phyloP scores from a whole-genome alignment of 495 filamentous ascomycete genomes.

The Sabuloglossum arenarium region DNA sequence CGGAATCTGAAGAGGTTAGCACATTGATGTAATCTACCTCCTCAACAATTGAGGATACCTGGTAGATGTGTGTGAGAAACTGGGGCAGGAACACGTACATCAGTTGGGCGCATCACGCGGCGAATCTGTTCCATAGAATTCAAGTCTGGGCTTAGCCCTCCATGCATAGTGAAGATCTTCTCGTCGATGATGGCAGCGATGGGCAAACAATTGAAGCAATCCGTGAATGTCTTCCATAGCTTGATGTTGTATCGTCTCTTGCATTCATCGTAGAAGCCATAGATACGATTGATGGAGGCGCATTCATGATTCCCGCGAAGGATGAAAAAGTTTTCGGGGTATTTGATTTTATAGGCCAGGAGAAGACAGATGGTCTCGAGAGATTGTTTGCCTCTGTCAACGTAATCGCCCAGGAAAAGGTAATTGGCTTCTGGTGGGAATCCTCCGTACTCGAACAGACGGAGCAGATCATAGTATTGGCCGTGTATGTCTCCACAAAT shows the following conservation, averaged over 20 bases:
- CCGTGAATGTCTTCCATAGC: conserved; percentile 99
- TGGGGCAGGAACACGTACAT: conserved; percentile 36
- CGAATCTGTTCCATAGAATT: conserved; percentile 99
- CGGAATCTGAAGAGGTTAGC: conserved; percentile 61
- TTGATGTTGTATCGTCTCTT: conserved; percentile 99
- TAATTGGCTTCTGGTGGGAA: conserved; percentile 99
- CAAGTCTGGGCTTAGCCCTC: conserved; percentile 86
- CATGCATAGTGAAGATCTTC: conserved; percentile 99
- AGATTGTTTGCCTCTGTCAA: conserved; percentile 97
- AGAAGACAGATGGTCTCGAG: conserved; percentile 98
- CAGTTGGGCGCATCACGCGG: conserved; percentile 94
- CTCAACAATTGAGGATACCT: conserved; percentile 16
- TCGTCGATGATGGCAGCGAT: conserved; percentile 99
- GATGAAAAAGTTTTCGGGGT: conserved; percentile 99
- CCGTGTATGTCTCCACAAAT: conserved; percentile 99
- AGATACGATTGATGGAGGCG: conserved; percentile 99
- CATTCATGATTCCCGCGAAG: conserved; percentile 97
- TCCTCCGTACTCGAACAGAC: conserved; percentile 95
- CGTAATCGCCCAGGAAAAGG: conserved; percentile 97
- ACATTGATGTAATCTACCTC: conserved; percentile 11
- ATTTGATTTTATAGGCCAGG: conserved; percentile 99
- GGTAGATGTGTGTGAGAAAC: conserved; percentile 15
- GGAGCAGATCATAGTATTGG: conserved; percentile 95
- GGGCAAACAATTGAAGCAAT: conserved; percentile 98
- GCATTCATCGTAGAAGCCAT: conserved; percentile 99